Percentiles rank a stretch among this genome's conserved stretches.
Conservation (phyloP, 176 grass and related monocot genomes). For the Eleusine indica region DNA sequence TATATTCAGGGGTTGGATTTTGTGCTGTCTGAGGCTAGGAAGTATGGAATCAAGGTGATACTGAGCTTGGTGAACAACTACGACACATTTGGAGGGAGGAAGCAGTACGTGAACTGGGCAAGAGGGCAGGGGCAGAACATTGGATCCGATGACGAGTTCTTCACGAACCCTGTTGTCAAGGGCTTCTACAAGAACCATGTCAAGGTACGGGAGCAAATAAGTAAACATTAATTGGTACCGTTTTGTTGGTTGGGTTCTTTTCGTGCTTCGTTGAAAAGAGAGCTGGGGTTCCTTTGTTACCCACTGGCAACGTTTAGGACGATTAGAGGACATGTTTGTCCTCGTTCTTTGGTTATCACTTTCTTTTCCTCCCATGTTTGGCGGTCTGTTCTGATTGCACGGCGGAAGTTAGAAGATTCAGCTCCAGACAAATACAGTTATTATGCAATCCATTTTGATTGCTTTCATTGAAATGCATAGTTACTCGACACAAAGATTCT, state of each 20-base stretch:
- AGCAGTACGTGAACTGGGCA: slow-evolving; percentile 95
- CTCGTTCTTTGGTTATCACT: not conserved
- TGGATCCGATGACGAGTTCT: slow-evolving; percentile 86
- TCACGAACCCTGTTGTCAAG: slow-evolving; percentile 79
- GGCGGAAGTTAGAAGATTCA: slow-evolving; percentile 1
- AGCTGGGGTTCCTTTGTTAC: not conserved
- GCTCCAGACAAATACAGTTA: not conserved
- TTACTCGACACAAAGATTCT: not conserved
- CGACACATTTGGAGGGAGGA: slow-evolving; percentile 81
- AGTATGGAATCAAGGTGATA: slow-evolving; percentile 70
- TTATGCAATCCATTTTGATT: not conserved
- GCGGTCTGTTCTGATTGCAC: not conserved
- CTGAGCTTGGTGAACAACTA: slow-evolving; percentile 91
- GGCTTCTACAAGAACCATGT: slow-evolving; percentile 89
- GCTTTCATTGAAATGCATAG: not conserved
- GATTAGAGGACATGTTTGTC: not conserved
- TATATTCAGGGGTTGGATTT: slow-evolving; percentile 82
- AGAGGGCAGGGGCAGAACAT: slow-evolving; percentile 77
- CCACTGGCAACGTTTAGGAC: not conserved
- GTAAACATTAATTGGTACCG: not conserved
- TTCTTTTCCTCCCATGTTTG: not conserved
- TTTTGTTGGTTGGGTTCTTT: not conserved
- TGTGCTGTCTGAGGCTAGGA: slow-evolving; percentile 80
- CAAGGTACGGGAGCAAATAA: slow-evolving; percentile 48
- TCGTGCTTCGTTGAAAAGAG: not conserved